These are phyloP conservation scores for Mrakiaceae sp. DNA, from an alignment of 1,284 basidiomycete species.

Conservation along the genomic window DNA sequence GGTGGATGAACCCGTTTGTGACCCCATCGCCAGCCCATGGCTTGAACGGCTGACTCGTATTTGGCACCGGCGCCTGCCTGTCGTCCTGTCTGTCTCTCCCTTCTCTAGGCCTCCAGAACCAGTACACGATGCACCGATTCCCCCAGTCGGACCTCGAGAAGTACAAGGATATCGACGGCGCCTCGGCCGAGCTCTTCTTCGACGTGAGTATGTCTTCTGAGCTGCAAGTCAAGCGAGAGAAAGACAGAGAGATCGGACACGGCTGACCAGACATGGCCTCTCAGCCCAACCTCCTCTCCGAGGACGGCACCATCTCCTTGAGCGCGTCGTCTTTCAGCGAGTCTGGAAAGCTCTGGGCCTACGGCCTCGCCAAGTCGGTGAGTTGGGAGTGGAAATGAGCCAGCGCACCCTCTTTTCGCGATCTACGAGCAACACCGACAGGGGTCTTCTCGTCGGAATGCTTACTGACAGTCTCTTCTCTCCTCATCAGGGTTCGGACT, in stretches of 20 bases:
- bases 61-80: too few species aligned
- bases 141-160: conserved; percentile 45
- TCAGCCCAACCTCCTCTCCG: conserved; percentile 58
- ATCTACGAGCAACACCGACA: too few species aligned
- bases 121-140: conserved; percentile 54
- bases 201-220: conserved; percentile 41
- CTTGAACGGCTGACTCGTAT: too few species aligned
- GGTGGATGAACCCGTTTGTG: conserved; percentile 29
- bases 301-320: conserved; percentile 61
- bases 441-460: too few species aligned
- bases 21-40: too few species aligned
- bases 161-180: conserved; percentile 34
- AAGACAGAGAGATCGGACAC: conserved; percentile 36
- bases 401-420: too few species aligned
- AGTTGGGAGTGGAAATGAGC: conserved; percentile 17
- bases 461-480: not conserved
- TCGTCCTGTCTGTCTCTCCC: not conserved
- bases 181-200: conserved; percentile 57
- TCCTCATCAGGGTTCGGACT: conserved; percentile 54
- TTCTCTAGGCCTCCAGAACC: conserved; percentile 15
- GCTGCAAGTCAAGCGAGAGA: conserved; percentile 28
- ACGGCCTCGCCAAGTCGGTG: conserved; percentile 60
- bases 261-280: conserved; percentile 57
- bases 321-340: conserved; percentile 47
- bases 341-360: conserved; percentile 59